phyloP scores from a whole-genome alignment of 2,329 filamentous ascomycete genomes.

The Colletotrichum incanum region DNA sequence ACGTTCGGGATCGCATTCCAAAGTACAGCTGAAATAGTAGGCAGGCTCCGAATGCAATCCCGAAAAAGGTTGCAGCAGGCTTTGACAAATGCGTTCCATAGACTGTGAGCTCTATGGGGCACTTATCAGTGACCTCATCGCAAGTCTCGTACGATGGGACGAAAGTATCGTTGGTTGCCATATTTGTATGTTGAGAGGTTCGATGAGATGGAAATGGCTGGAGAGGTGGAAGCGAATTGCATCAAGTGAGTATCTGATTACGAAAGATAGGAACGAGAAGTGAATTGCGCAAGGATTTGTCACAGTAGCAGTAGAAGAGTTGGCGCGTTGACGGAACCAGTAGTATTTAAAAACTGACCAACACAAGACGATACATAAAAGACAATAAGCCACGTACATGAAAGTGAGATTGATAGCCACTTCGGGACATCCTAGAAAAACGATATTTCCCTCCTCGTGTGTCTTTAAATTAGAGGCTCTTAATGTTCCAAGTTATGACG shows the following conservation, averaged over 20 bases:
- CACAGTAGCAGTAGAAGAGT: no score
- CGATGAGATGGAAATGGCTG: no score
- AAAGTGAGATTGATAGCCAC: no score
- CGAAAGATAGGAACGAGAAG: background rate
- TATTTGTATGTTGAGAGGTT: background rate
- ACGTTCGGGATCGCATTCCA: conserved; percentile 11
- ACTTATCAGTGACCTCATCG: background rate
- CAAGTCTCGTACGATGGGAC: conserved; percentile 22
- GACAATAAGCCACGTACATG: no score
- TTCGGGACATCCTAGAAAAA: no score
- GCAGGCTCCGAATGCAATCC: background rate
- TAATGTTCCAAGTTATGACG: background rate
- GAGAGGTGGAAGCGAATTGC: no score
- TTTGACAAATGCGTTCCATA: conserved; percentile 15
- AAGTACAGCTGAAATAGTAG: background rate
- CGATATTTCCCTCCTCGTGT: background rate
- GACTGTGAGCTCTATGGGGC: conserved; percentile 12
- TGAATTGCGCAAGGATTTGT: background rate
- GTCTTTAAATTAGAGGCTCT: no score
- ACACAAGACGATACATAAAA: no score
- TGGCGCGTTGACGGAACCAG: background rate
- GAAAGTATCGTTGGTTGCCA: background rate
- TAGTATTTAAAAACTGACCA: background rate
- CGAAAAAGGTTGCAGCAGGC: conserved; percentile 5
- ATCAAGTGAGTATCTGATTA: background rate